Base-by-base conservation (phyloP, 805 yeast species). In the Candida dendrica region DNA sequence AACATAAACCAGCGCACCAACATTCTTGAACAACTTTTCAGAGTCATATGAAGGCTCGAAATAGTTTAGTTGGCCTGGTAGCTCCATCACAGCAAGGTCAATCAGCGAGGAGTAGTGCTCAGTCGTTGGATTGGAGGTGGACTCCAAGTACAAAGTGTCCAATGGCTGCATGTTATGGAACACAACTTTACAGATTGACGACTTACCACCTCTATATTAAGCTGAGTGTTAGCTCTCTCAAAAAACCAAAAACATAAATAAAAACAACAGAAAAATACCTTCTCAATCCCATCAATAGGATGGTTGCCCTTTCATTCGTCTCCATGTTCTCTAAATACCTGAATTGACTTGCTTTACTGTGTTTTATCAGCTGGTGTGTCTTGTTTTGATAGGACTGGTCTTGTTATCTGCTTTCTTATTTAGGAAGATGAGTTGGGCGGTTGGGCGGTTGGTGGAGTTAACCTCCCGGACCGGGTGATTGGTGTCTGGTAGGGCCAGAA, bases 111-210 rank as follows among this genome's bases (percentile, higher is more conserved):
- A 75, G 58, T 89, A 85, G 54, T 77, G 84, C 53, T 89, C 96
- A 13, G 84, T 74, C 3, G 95, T 84, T 4, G 96, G 96, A 54
- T 81, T 84, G 3, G 95, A 76, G 0, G 98, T 91, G 40, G 90
- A 79, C 52, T 91, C 98, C 42, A 93, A 65, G 55, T 91, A 91
- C 37, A 91, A 63, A 0, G 98, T 90, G 55, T 91, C 97, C 46
- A 89, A 68, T 1, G 98, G 97, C 57, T 86, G 95, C 95, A 93
- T 88, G 58, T 87, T 85, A 61, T 91, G 96, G 63, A 93, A 93
- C 2, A 93, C 95, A 13, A 93, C 98, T 58, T 91, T 89, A 55
- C 96, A 82, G 27, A 93, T 93, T 3, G 97, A 89, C 8, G 96
- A 87, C 63, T 93, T 93, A 13, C 98, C 98, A 17, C 91, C 85